phyloP scores from a whole-genome alignment of 305 asterid genomes.

The Fraxinus sp. region DNA sequence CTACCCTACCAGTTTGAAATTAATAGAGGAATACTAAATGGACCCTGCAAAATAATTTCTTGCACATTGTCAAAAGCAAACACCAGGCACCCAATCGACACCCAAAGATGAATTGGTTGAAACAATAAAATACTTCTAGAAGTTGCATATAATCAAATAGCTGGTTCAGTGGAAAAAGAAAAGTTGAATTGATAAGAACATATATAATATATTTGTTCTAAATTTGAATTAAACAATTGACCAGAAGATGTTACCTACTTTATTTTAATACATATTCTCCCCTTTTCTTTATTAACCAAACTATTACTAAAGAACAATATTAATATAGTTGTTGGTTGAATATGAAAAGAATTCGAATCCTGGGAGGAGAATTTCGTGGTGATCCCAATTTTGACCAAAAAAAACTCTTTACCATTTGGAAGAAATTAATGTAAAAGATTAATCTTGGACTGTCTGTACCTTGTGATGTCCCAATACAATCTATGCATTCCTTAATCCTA shows the following conservation, averaged over 20 bases:
- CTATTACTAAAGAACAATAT: neutral
- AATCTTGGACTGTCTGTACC: neutral
- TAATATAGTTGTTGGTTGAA: neutral
- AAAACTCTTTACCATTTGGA: neutral
- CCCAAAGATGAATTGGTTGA: neutral
- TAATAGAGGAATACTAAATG: constrained; percentile 7
- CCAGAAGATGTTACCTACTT: neutral
- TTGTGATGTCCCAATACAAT: neutral
- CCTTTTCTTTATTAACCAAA: neutral
- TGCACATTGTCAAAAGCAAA: neutral
- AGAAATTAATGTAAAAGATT: neutral
- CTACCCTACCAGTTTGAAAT: constrained; percentile 23
- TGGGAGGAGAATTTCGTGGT: neutral
- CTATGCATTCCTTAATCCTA: neutral
- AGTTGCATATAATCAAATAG: neutral
- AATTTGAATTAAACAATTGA: neutral
- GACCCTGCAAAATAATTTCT: neutral
- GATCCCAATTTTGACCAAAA: neutral
- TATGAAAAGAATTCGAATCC: neutral
- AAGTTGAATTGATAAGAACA: neutral
- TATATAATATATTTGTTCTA: neutral
- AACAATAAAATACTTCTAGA: neutral
- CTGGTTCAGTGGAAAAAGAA: neutral
- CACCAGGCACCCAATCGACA: neutral
- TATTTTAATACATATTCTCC: neutral